Evolutionary conservation across 805 yeast genomes (phyloP), one percentile per base, ranked within the genome.

Genomic region (Metschnikowia lachancei): DNA sequence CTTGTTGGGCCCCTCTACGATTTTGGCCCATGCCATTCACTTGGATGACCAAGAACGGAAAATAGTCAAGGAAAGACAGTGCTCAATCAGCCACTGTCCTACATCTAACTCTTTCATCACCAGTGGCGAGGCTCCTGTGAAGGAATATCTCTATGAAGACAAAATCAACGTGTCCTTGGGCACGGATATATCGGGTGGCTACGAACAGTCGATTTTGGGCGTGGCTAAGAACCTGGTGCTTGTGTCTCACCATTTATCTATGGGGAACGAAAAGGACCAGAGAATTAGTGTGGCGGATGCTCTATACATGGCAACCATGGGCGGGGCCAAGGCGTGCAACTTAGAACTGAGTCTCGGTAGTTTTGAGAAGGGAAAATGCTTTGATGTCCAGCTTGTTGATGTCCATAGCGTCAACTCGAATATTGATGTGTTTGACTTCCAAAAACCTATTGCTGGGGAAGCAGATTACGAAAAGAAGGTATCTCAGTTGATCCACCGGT

Each of bases 81-180:
- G 88, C 28, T 95, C 97, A 11, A 80, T 92, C 14, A 77, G 95
- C 4, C 98, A 94, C 65, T 92, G 99, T 67, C 99, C 99, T 2
- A 81, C 89, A 10, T 87, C 96, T 14, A 92, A 92, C 63, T 81
- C 95, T 1, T 81, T 94, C 14, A 76, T 92, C 47, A 83, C 95
- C 0, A 84, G 95, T 10, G 99, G 99, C 14, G 95, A 89, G 64
- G 91, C 96, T 8, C 84, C 89, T 16, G 80, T 92, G 10, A 77
- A 85, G 54, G 53, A 62, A 46, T 54, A 49, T 39, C 67, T 88
- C 35, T 69, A 90, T 45, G 74, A 83, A 38, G 75, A 76, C 33
- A 79, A 77, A 10, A 75, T 89, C 49, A 85, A 87, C 45, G 95
- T 94, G 18, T 80, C 95, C 8, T 72, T 92, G 41, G 77, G 77